Conservation (phyloP, 2,329 filamentous ascomycete genomes). For the Penicillium nordicum region DNA sequence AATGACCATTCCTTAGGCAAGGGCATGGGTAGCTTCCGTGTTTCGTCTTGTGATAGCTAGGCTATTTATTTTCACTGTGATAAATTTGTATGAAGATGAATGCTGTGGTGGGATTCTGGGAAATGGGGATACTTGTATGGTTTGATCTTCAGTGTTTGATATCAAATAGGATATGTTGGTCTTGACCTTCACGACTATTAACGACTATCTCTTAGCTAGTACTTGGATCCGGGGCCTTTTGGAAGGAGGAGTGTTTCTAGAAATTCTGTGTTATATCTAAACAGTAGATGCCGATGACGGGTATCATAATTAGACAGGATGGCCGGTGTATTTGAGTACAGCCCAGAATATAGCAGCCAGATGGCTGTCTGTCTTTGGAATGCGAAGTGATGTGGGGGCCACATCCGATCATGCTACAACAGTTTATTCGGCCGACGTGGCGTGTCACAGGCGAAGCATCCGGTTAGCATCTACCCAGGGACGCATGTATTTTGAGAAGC, state of each 20-base stretch:
- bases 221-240: not conserved
- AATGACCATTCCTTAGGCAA: constrained; percentile 3
- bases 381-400: too few species aligned
- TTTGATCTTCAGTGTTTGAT: not conserved
- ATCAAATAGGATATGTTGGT: not conserved
- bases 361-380: too few species aligned
- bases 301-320: not conserved
- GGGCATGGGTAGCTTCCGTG: constrained; percentile 6
- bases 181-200: not conserved
- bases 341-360: not conserved
- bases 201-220: not conserved
- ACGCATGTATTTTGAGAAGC: too few species aligned
- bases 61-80: not conserved
- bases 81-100: not conserved
- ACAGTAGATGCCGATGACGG: not conserved
- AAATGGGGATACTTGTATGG: too few species aligned
- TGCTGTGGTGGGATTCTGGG: too few species aligned
- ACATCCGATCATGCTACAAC: too few species aligned
- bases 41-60: not conserved
- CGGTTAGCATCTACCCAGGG: too few species aligned
- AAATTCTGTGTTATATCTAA: not conserved
- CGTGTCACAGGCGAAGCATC: too few species aligned
- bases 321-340: not conserved
- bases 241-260: not conserved
- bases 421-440: too few species aligned